Evolutionary conservation across 1,284 basidiomycete species (phyloP).

Genomic region (Irpex sp.): DNA sequence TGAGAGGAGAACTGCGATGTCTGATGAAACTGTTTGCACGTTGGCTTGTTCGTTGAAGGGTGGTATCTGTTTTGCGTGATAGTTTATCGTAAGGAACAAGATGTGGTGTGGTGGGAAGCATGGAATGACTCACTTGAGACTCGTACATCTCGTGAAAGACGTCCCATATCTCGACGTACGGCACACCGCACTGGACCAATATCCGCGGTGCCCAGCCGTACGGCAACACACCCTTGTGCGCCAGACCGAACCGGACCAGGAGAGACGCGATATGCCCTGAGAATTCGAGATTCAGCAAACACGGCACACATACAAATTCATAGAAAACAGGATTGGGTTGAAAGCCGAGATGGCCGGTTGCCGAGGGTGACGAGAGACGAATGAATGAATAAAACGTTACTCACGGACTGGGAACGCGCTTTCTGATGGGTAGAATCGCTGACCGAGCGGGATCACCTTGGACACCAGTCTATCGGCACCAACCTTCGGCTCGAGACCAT

Average conservation of each 20-base stretch:
- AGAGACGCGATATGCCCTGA: constrained; percentile 65
- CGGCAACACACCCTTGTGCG: constrained; percentile 52
- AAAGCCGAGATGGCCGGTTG: constrained; percentile 20
- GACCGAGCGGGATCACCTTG: constrained; percentile 67
- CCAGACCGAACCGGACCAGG: constrained; percentile 64
- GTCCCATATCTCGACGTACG: constrained; percentile 77
- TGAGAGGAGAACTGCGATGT: constrained; percentile 67
- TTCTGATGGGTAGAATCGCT: constrained; percentile 87
- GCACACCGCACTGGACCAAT: constrained; percentile 71
- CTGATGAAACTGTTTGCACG: constrained; percentile 70
- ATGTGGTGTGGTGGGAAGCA: neutral
- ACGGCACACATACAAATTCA: no score
- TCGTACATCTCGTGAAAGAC: constrained; percentile 84
- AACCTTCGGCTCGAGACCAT: constrained; percentile 42
- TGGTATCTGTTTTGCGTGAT: constrained; percentile 48
- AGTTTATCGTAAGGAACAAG: neutral
- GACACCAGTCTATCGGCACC: constrained; percentile 59
- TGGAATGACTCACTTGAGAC: constrained; percentile 56
- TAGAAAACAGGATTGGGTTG: no score
- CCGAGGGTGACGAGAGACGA: no score
- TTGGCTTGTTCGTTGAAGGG: constrained; percentile 78
- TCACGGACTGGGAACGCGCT: constrained; percentile 83
- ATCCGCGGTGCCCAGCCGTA: constrained; percentile 78
- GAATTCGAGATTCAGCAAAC: neutral
- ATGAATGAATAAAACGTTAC: neutral